Evolutionary conservation across 371 early-diverging fungal species (phyloP), one percentile per base, ranked within the genome.

Genomic region (Mortierella sp.): DNA sequence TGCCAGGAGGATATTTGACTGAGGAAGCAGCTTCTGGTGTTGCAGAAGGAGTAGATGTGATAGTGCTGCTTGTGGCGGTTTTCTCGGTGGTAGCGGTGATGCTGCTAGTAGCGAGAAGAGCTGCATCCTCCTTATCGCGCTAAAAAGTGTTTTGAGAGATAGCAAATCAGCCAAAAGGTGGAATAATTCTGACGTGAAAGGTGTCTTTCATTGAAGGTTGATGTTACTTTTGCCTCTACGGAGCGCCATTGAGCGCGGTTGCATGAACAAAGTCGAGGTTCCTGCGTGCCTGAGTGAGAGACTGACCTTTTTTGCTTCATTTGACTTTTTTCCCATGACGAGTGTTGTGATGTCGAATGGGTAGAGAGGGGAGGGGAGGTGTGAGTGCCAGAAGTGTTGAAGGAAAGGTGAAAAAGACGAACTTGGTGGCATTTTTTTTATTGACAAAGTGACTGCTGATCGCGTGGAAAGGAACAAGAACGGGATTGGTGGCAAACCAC

Each of bases 121-220:
- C 40, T 21, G 67, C 67, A 10, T 67, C 67, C 11, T 67, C 67
- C 67, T 67, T 21, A 24, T 37, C 67, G 24, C 67, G 67, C 67
- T 67, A 67, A 6, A 6, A 67, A 19, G 31, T 37, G 67, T 37
- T 40, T 37, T 40, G 10, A 37, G 40, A 21, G 24, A 40, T 21
- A 37, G 37, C 40, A 37, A 21, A 40, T 40, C 37, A 67, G 67
- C 9, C 16, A 10, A 14, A 8, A 24, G 67, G 24, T 19, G 3
- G 19, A 40, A 24, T 37, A 9, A 0, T 2, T n/a, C n/a, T 50
- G n/a, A 54, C 54, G n/a, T n/a, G 21, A n/a, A 5, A 0, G 21
- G 10, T 10, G 10, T 40, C 34, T 37, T 21, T 37, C n/a, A 2
- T 1, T 9, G 40, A 21, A 16, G 16, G 37, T 67, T 9, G 19